Evolutionary conservation across 768 basidiomycete species (phyloP).

Genomic region (Phylloporus arenicola): DNA sequence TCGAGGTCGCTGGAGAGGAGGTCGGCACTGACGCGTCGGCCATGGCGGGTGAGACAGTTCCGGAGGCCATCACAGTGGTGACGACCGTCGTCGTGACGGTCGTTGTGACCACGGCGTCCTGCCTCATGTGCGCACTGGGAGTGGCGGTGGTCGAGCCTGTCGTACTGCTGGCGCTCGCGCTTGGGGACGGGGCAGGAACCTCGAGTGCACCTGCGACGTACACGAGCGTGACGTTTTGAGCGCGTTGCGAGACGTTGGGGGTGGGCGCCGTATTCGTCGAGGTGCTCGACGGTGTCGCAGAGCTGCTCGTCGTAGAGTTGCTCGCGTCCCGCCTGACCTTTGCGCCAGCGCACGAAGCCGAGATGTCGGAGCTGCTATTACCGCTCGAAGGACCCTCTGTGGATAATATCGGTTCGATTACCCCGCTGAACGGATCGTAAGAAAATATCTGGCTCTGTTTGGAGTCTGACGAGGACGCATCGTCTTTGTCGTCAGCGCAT

Average conservation of each 20-base stretch:
- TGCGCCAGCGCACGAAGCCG: constrained; percentile 2
- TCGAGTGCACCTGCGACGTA: constrained; percentile 41
- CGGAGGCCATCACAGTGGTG: constrained; percentile 5
- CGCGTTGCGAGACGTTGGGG: constrained; percentile 8
- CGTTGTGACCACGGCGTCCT: constrained; percentile 16
- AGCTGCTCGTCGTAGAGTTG: constrained; percentile 6
- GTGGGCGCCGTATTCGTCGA: constrained; percentile 12
- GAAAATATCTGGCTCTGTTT: constrained; percentile 56
- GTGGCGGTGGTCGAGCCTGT: neutral
- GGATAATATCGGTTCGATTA: constrained; percentile 51
- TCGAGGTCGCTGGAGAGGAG: neutral
- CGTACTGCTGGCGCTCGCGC: neutral
- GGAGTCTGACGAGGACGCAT: constrained; percentile 4
- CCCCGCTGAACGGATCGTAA: constrained; percentile 44
- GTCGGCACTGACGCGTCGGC: constrained; percentile 15
- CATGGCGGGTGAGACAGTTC: constrained; percentile 4
- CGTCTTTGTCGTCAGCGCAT: constrained; percentile 4
- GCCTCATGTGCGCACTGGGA: neutral
- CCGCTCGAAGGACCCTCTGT: constrained; percentile 24
- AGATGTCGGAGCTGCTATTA: neutral
- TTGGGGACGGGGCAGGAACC: constrained; percentile 13
- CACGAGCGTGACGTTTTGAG: constrained; percentile 45
- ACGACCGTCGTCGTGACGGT: constrained; percentile 25
- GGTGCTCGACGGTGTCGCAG: constrained; percentile 12
- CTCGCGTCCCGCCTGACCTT: constrained; percentile 12